These are phyloP conservation scores for Mariannaea sp. DNA, from an alignment of 2,329 filamentous ascomycete species.

Conservation along the genomic window DNA sequence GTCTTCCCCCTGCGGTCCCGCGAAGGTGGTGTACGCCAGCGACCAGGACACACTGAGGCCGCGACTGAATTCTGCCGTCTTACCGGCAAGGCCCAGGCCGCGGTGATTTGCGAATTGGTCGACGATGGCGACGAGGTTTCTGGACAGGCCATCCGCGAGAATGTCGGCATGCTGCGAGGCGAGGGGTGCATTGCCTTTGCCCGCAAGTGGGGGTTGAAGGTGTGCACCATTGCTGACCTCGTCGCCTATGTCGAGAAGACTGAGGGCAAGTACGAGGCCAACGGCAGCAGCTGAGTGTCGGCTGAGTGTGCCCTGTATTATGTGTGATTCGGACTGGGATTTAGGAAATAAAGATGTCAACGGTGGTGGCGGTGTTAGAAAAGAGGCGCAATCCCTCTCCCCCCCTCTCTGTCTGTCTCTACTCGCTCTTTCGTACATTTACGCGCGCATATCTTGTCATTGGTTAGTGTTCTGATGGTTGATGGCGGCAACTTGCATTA, in stretches of 20 bases:
- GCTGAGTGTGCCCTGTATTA: slow-evolving; percentile 37
- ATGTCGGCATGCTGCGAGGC: slow-evolving; percentile 87
- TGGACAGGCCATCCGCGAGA: slow-evolving; percentile 67
- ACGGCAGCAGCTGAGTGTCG: slow-evolving; percentile 37
- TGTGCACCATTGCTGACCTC: slow-evolving; percentile 94
- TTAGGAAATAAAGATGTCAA: background rate
- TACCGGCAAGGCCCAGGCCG: slow-evolving; percentile 76
- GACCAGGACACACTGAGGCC: slow-evolving; percentile 91
- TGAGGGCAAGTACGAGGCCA: slow-evolving; percentile 63
- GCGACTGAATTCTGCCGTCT: slow-evolving; percentile 87
- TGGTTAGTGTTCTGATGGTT: slow-evolving; percentile 6
- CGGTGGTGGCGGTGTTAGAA: background rate
- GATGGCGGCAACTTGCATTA: slow-evolving; percentile 12
- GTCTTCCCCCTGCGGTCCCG: slow-evolving; percentile 82
- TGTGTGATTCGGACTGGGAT: background rate
- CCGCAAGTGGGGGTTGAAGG: slow-evolving; percentile 83
- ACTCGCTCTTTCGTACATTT: slow-evolving; percentile 4
- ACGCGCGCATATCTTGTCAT: slow-evolving; percentile 7
- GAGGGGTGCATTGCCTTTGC: slow-evolving; percentile 90
- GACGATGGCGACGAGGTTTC: slow-evolving; percentile 77
- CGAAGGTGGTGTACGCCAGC: slow-evolving; percentile 77
- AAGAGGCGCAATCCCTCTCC: too few species aligned
- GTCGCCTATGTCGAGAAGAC: slow-evolving; percentile 78
- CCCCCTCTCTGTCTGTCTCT: too few species aligned
- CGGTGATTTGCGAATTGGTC: slow-evolving; percentile 89